A percentile compares a stretch with the other conserved stretches of the same genome.
Conservation (phyloP, 495 filamentous ascomycete genomes). For the Penicillium bialowiezense region DNA sequence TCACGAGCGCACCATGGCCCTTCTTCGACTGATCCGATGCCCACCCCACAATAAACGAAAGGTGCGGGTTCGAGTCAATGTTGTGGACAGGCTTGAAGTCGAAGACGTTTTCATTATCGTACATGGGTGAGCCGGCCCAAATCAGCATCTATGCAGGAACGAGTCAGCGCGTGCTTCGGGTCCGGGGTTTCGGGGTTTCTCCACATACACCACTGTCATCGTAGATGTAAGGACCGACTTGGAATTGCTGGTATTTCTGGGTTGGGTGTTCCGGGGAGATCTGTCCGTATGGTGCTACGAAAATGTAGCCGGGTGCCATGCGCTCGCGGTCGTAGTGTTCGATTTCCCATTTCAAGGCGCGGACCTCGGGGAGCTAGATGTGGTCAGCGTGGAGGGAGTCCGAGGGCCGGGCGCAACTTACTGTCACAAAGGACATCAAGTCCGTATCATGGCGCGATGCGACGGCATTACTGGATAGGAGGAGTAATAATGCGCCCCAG, state of each 20-base stretch:
- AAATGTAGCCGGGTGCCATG: slow-evolving; percentile 39
- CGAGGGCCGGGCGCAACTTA: slow-evolving; percentile 6
- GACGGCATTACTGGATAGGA: slow-evolving; percentile 22
- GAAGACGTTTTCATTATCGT: slow-evolving; percentile 36
- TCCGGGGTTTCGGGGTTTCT: not conserved
- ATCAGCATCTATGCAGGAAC: slow-evolving; percentile 28
- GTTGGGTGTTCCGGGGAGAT: slow-evolving; percentile 23
- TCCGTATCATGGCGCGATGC: slow-evolving; percentile 33
- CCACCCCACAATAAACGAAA: slow-evolving; percentile 48
- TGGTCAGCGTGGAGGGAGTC: not conserved
- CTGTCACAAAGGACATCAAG: slow-evolving; percentile 42
- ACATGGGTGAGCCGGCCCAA: slow-evolving; percentile 39
- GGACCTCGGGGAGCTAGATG: slow-evolving; percentile 28
- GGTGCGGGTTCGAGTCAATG: slow-evolving; percentile 34
- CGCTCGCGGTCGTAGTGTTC: slow-evolving; percentile 23
- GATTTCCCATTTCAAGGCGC: slow-evolving; percentile 31
- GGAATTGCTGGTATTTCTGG: slow-evolving; percentile 36
- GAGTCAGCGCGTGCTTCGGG: slow-evolving; percentile 1
- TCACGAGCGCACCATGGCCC: slow-evolving; percentile 33
- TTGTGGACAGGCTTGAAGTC: slow-evolving; percentile 40
- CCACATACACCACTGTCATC: slow-evolving; percentile 36
- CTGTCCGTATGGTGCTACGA: slow-evolving; percentile 40
- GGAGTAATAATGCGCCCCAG: slow-evolving; percentile 25
- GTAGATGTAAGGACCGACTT: slow-evolving; percentile 45
- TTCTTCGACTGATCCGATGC: slow-evolving; percentile 32